Evolutionary conservation across 306 rosid species (phyloP).

Genomic region (Prunus mira): DNA sequence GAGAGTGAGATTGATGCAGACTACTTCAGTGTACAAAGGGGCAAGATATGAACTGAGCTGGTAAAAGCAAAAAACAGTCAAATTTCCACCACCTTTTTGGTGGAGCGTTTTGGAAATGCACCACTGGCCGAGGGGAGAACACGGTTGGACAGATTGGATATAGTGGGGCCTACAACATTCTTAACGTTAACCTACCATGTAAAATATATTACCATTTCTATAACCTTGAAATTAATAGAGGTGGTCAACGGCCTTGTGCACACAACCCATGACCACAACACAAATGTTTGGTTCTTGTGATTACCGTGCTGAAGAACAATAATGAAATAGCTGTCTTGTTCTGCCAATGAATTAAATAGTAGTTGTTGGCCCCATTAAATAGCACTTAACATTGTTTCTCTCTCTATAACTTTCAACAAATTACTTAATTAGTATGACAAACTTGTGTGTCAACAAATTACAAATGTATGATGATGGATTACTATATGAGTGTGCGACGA

Average conservation of each 20-base stretch:
- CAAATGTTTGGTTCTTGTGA: neutral
- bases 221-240: neutral
- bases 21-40: neutral
- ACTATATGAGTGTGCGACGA: fast-evolving
- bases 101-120: slow-evolving; percentile 8
- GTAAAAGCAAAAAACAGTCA: neutral
- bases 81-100: neutral
- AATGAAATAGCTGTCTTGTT: neutral
- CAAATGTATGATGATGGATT: too few relatives aligned
- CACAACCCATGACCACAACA: neutral
- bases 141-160: slow-evolving; percentile 26
- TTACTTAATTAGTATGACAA: too few relatives aligned
- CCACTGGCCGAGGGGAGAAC: slow-evolving; percentile 1
- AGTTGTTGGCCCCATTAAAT: neutral
- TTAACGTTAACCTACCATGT: slow-evolving; percentile 14
- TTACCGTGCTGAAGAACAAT: neutral
- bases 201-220: neutral
- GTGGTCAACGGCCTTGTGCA: slow-evolving; percentile 1
- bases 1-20: neutral
- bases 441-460: too few relatives aligned
- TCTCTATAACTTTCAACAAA: too few relatives aligned
- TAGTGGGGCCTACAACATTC: slow-evolving; percentile 27
- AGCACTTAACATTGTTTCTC: too few relatives aligned
- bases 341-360: neutral
- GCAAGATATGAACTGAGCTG: neutral